Evolutionary conservation across 148 eudicot genomes (phyloP).

Genomic region (Vaccinium macrocarpon): DNA sequence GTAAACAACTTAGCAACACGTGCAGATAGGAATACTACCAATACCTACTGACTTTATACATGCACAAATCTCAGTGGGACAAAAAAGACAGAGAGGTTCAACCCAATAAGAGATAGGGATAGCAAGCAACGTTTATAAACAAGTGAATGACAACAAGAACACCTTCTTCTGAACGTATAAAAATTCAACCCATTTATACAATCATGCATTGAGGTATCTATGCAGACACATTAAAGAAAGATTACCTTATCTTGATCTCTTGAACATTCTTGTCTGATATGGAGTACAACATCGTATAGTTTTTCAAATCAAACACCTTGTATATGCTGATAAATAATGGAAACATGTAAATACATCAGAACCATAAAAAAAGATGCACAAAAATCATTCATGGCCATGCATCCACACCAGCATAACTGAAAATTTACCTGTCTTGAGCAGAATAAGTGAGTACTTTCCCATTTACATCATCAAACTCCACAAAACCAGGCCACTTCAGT

Average conservation of each 20-base stretch:
- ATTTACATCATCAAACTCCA: constrained; percentile 96
- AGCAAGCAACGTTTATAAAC: neutral
- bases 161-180: neutral
- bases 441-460: constrained; percentile 90
- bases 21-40: neutral
- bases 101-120: neutral
- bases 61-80: neutral
- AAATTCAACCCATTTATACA: neutral
- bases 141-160: neutral
- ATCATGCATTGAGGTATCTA: neutral
- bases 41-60: neutral
- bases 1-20: constrained; percentile 1
- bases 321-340: constrained; percentile 48
- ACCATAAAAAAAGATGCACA: neutral
- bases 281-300: constrained; percentile 88
- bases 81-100: neutral
- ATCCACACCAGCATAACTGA: neutral
- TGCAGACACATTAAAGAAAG: neutral
- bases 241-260: constrained; percentile 91
- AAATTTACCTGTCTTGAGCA: constrained; percentile 70
- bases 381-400: neutral
- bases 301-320: constrained; percentile 91
- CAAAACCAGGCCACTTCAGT: constrained; percentile 98
- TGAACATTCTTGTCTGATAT: constrained; percentile 93
- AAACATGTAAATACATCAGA: neutral